phyloP scores from a whole-genome alignment of 2,329 filamentous ascomycete species.

The Microcera coccophila region DNA sequence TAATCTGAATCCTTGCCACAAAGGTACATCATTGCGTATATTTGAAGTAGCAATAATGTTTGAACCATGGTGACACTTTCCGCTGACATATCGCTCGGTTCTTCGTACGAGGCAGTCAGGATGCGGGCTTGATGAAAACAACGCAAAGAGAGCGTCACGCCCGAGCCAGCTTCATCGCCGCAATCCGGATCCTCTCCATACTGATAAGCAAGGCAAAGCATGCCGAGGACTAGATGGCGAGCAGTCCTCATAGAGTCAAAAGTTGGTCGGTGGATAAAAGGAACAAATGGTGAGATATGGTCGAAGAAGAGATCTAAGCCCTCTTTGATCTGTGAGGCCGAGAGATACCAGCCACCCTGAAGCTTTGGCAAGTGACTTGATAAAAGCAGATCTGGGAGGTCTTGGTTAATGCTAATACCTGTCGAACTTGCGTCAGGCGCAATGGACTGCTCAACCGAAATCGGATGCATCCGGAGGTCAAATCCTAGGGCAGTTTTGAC shows the following conservation, averaged over 20 bases:
- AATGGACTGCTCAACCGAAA: too few species aligned
- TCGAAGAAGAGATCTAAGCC: constrained; percentile 8
- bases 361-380: not conserved
- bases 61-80: constrained; percentile 32
- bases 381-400: too few species aligned
- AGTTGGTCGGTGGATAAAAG: constrained; percentile 36
- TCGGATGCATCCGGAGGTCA: too few species aligned
- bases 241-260: constrained; percentile 28
- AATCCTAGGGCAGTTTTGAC: too few species aligned
- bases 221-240: constrained; percentile 30
- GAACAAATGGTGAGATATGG: constrained; percentile 30
- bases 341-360: not conserved
- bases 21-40: constrained; percentile 42
- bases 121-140: not conserved
- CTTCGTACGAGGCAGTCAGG: not conserved
- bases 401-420: not conserved
- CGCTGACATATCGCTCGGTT: constrained; percentile 6
- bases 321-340: not conserved
- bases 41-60: constrained; percentile 37
- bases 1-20: constrained; percentile 34
- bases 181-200: constrained; percentile 36
- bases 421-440: too few species aligned
- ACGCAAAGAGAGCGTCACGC: constrained; percentile 2
- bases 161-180: constrained; percentile 24
- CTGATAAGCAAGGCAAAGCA: constrained; percentile 38